Evolutionary conservation across 441 rosid genomes (phyloP), one percentile per base, ranked within the genome.

Genomic region (Bruguiera hainesii): DNA sequence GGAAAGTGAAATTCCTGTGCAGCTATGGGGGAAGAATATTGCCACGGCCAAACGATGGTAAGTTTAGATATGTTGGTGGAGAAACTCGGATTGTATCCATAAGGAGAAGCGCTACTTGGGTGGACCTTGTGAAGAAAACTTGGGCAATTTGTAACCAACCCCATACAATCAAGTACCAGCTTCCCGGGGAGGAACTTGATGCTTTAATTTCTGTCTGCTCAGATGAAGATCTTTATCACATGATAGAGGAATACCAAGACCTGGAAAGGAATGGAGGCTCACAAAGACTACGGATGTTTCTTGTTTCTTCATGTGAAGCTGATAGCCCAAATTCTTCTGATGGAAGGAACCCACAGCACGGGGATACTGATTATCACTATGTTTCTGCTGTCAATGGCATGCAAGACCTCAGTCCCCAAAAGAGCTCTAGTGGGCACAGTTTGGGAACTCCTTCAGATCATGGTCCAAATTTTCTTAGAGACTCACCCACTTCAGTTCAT

Each of bases 141-240:
- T 48, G 75, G 61, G 84, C 73, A 59, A 82, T 91, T 61, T 86
- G 81, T 78, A 79, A 79, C 57, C 96, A 83, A 67, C 58, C 80
- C 61, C 81, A 82, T 55, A 81, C 77, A 68, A 78, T 89, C 66
- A 91, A 89, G 80, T 90, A 93, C 81, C 98, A 93, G 70, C 91
- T 93, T 63, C 98, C 98, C 33, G 97, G 89, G 1, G 97, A 93
- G 86, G 97, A 93, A 75, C 85, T 90, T 61, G 97, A 93, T 76
- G 87, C 97, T 28, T 79, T 93, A 64, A 91, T 93, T 60, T 93
- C 97, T 66, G 96, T 93, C 30, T 84, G 87, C 67, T 87, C 86
- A 49, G 86, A 90, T 68, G 98, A 93, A 80, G 98, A 93, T 82
- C 79, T 93, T 61, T 87, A 80, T 69, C 82, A 84, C 77, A 88